Evolutionary conservation across 306 rosid genomes (phyloP), one percentile per base, ranked within the genome.

Genomic region (Styphnolobium japonicum): DNA sequence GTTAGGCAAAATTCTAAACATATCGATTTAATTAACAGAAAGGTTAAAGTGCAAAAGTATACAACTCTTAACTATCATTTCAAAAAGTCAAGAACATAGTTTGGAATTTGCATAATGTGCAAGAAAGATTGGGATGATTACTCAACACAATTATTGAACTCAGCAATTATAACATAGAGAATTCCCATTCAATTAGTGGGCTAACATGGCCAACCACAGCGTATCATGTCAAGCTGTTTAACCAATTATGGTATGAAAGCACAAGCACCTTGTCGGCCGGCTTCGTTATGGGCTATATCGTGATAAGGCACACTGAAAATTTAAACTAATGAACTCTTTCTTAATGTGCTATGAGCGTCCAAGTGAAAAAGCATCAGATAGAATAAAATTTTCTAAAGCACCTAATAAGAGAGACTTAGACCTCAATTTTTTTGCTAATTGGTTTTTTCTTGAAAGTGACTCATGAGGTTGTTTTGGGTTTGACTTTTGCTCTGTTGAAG

Each of bases 251-350:
- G 52, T 53, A 56, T 31, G 48, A 9, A 9, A 23, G 37, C 51
- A 78, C 52, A 25, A 71, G 52, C 56, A 46, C 81, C 56, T 58
- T 83, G 91, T 87, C 79, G 83, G 88, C 81, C 71, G n/a, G 22
- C 56, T 78, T 45, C 52, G 18, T 61, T 68, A 75, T 46, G 74
- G 22, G 51, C 53, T 36, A 69, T 60, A 46, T 46, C 72, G 34
- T 71, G 67, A 83, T 71, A 43, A 77, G 40, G 23, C 53, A 71
- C 71, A 31, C 21, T 36, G 0, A 23, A 70, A 62, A 7, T 19
- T 63, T 60, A 16, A 68, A 36, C 75, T 80, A 22, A 74, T 11
- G 8, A 74, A 55, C 18, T 45, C 29, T 15, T 15, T 81, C 56
- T 60, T 49, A 66, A 21, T 61, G 68, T 62, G 55, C 64, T 25